Evolutionary conservation across 805 yeast genomes (phyloP).

Genomic region (Scheffersomyces stipitis): DNA sequence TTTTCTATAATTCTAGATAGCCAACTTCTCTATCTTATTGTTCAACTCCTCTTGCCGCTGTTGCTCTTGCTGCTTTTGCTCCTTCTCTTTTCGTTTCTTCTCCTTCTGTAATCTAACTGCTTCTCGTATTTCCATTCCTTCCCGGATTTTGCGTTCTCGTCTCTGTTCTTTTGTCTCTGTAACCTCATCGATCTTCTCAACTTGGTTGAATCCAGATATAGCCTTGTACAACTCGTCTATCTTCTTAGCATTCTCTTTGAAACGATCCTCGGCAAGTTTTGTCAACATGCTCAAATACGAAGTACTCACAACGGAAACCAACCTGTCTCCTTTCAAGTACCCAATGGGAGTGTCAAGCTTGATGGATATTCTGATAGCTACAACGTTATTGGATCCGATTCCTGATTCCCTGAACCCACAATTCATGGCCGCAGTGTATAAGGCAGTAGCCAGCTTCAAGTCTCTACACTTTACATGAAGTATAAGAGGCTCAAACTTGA

Average conservation of each 20-base stretch:
- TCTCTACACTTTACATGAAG: slow-evolving; percentile 79
- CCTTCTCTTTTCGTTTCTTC: slow-evolving; percentile 31
- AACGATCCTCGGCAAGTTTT: slow-evolving; percentile 58
- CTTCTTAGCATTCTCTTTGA: slow-evolving; percentile 62
- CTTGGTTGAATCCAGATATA: slow-evolving; percentile 31
- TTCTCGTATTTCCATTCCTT: slow-evolving; percentile 45
- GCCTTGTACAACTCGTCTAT: slow-evolving; percentile 47
- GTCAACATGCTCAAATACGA: slow-evolving; percentile 54
- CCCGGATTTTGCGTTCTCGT: slow-evolving; percentile 50
- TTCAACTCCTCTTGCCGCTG: background rate
- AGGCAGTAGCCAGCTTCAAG: slow-evolving; percentile 51
- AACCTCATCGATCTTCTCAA: slow-evolving; percentile 1
- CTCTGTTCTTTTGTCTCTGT: slow-evolving; percentile 59
- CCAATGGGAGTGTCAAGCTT: slow-evolving; percentile 80
- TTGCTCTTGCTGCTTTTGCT: too few relatives aligned
- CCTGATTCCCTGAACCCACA: slow-evolving; percentile 90
- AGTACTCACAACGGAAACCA: slow-evolving; percentile 48
- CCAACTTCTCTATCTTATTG: background rate
- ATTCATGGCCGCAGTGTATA: slow-evolving; percentile 72
- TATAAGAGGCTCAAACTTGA: slow-evolving; percentile 83
- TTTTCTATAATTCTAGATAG: background rate
- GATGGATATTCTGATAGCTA: slow-evolving; percentile 75
- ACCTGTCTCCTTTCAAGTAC: slow-evolving; percentile 31
- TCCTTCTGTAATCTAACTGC: slow-evolving; percentile 23
- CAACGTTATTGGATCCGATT: slow-evolving; percentile 73